A percentile compares a stretch with the other conserved stretches of the same genome.
Conservation (phyloP, 2,329 filamentous ascomycete species). For the Botrytis fabae region DNA sequence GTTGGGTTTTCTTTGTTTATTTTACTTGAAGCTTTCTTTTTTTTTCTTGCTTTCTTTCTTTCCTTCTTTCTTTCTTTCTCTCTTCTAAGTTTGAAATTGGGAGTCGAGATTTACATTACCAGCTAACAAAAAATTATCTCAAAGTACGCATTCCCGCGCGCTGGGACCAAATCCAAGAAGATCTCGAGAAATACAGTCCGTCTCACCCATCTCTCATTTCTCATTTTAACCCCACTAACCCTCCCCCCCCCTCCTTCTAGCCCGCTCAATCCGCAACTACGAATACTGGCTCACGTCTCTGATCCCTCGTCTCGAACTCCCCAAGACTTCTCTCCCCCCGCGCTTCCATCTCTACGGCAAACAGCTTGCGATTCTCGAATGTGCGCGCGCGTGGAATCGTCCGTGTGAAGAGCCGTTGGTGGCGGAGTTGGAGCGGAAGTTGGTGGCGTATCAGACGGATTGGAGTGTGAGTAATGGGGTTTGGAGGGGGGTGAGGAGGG, state of each 20-base stretch:
- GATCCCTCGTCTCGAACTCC: conserved; percentile 11
- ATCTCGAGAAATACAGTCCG: conserved; percentile 29
- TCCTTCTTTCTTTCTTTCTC: too few relatives aligned
- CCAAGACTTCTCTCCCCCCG: neutral
- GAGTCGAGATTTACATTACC: too few relatives aligned
- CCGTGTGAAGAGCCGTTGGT: neutral
- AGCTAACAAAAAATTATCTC: neutral
- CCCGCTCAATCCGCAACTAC: conserved; percentile 25
- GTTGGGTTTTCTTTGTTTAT: neutral
- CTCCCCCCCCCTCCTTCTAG: conserved; percentile 8
- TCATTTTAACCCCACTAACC: too few relatives aligned
- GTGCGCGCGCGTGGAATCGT: neutral
- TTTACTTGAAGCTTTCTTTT: too few relatives aligned
- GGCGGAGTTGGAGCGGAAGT: neutral
- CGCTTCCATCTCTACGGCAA: conserved; percentile 24
- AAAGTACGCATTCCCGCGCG: conserved; percentile 25
- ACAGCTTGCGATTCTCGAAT: conserved; percentile 29
- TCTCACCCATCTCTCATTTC: too few relatives aligned
- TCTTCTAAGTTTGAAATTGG: too few relatives aligned
- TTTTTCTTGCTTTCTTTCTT: too few relatives aligned
- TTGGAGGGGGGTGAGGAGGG: neutral
- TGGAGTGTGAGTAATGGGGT: conserved; percentile 4
- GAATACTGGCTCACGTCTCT: conserved; percentile 24
- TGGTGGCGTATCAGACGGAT: conserved; percentile 5
- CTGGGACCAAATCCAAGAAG: conserved; percentile 28